Evolutionary conservation across 2,329 filamentous ascomycete species (phyloP).

Genomic region (Orbilia javanica): DNA sequence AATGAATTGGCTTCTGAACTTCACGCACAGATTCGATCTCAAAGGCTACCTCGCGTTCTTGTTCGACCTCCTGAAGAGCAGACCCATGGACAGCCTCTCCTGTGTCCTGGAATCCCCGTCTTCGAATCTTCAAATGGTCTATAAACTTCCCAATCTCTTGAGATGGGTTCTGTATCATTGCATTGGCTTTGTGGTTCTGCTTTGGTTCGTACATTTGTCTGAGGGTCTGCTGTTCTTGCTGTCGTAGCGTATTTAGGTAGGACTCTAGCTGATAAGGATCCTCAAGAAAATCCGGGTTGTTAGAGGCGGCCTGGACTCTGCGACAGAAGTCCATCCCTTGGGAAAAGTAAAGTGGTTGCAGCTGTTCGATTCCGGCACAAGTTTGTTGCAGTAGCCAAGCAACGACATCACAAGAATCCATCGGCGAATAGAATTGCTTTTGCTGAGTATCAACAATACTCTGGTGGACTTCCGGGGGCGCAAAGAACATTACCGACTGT

Average conservation of each 20-base stretch:
- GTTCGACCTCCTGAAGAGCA: slow-evolving; percentile 73
- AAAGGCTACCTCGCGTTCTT: slow-evolving; percentile 73
- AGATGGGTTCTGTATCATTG: slow-evolving; percentile 60
- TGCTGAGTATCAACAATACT: slow-evolving; percentile 67
- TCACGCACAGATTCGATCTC: slow-evolving; percentile 73
- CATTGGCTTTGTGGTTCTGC: slow-evolving; percentile 55
- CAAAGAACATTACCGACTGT: slow-evolving; percentile 72
- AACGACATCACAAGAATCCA: slow-evolving; percentile 70
- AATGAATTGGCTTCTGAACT: slow-evolving; percentile 68
- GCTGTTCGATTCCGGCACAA: slow-evolving; percentile 72
- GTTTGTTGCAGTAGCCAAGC: slow-evolving; percentile 76
- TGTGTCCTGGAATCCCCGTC: slow-evolving; percentile 66
- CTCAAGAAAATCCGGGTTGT: slow-evolving; percentile 66
- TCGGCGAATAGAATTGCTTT: slow-evolving; percentile 19
- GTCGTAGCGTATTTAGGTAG: slow-evolving; percentile 68
- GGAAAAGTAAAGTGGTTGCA: slow-evolving; percentile 72
- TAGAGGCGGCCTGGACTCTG: slow-evolving; percentile 68
- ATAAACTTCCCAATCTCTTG: slow-evolving; percentile 63
- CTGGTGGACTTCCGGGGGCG: slow-evolving; percentile 71
- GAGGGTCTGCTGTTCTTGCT: slow-evolving; percentile 72
- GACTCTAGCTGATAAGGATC: slow-evolving; percentile 63
- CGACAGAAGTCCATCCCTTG: slow-evolving; percentile 75
- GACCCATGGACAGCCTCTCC: slow-evolving; percentile 68
- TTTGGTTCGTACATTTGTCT: slow-evolving; percentile 71
- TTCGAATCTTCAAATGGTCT: slow-evolving; percentile 64